Evolutionary conservation across 2,329 filamentous ascomycete species (phyloP), one percentile per base, ranked within the genome.

Genomic region (Fusarium humuli): DNA sequence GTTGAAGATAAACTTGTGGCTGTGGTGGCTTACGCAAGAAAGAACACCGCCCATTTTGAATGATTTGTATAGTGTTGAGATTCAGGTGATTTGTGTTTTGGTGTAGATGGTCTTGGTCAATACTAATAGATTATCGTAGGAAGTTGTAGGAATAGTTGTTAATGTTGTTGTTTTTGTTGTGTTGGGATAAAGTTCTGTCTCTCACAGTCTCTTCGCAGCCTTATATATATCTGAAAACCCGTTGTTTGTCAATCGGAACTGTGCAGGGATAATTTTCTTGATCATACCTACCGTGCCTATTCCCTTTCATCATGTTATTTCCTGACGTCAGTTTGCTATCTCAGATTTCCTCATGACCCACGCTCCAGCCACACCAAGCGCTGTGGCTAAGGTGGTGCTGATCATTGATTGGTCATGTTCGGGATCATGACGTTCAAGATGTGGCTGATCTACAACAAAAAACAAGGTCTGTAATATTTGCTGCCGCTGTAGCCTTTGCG

Each of bases 1-100:
- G n/a, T 25, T 22, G 22, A 14, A 32, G 25, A 9, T 14, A 25
- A 23, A 13, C 10, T n/a, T 20, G 45, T 44, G 30, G 25, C n/a
- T 57, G 14, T 40, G 56, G 25, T 20, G 54, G 87, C 92, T 77
- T 92, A 95, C 92, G 79, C 92, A 94, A 79, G 92, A 94, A 73
- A 94, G 85, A 77, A 96, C 90, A 81, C 91, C 92, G 83, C 93
- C 93, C 93, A 96, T 95, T 65, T 40, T 81, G 66, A 63, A 69
- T 65, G 65, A 60, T 53, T 72, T 62, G 56, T 67, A 46, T 65
- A 54, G 54, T 61, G 55, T 53, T 61, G 60, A 71, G 37, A 52
- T 59, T 53, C 57, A 49, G n/a, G 34, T 50, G 48, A 18, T 44
- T 44, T 69, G 40, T 57, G 44, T 29, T 41, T 25, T 44, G 22